phyloP scores from a whole-genome alignment of 2,329 filamentous ascomycete genomes.

The Trichoderma lentiforme region DNA sequence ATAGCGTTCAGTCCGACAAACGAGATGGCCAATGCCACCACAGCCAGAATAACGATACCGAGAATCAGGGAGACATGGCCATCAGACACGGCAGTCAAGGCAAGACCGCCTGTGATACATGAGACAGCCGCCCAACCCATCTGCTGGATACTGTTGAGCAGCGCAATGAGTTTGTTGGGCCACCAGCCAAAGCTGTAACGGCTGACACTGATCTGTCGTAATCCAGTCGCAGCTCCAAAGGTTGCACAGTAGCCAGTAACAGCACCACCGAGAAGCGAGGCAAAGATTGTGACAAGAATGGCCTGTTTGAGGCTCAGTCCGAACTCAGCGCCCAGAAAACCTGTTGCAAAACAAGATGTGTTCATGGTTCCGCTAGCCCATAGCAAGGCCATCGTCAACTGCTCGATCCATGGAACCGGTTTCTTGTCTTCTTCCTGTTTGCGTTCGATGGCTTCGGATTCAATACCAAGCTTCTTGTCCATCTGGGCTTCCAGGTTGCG shows the following conservation, averaged over 20 bases:
- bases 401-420: slow-evolving; percentile 35
- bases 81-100: slow-evolving; percentile 44
- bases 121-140: slow-evolving; percentile 53
- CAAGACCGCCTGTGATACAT: slow-evolving; percentile 50
- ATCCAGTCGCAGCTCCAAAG: slow-evolving; percentile 46
- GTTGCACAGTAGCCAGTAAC: slow-evolving; percentile 46
- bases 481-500: slow-evolving; percentile 42
- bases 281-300: slow-evolving; percentile 45
- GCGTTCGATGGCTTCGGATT: slow-evolving; percentile 45
- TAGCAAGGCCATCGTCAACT: slow-evolving; percentile 48
- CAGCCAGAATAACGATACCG: slow-evolving; percentile 51
- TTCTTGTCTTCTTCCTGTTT: slow-evolving; percentile 42
- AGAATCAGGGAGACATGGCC: slow-evolving; percentile 45
- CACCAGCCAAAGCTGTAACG: slow-evolving; percentile 51
- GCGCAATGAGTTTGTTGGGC: slow-evolving; percentile 47
- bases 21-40: slow-evolving; percentile 48
- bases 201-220: slow-evolving; percentile 49
- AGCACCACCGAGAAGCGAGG: slow-evolving; percentile 37
- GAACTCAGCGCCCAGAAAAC: slow-evolving; percentile 49
- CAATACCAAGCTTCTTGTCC: slow-evolving; percentile 47
- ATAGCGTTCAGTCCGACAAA: slow-evolving; percentile 50
- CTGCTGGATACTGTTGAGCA: slow-evolving; percentile 35
- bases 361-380: slow-evolving; percentile 53
- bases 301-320: slow-evolving; percentile 44
- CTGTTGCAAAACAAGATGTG: slow-evolving; percentile 48